These are phyloP conservation scores for Backusella liffmaniae DNA, from an alignment of 192 early-diverging fungal species.

Conservation along the genomic window DNA sequence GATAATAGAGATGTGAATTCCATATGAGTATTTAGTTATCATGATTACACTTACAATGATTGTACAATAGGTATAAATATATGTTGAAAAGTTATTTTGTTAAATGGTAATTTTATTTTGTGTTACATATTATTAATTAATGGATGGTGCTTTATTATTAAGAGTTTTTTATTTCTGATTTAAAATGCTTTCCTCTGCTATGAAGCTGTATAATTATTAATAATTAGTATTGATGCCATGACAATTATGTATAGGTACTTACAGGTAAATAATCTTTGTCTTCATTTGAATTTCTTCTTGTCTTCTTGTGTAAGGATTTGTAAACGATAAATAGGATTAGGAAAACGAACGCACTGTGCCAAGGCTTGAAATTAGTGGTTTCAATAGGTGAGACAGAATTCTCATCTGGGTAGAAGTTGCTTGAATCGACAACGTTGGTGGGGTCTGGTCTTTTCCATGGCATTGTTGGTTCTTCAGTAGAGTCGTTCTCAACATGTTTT, in stretches of 20 bases:
- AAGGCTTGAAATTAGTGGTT: background rate
- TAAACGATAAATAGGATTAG: background rate
- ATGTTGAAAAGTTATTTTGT: background rate
- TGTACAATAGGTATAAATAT: background rate
- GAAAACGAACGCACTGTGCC: background rate
- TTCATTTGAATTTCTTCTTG: background rate
- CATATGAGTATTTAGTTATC: background rate
- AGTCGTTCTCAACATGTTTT: background rate
- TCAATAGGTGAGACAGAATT: background rate
- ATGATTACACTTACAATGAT: background rate
- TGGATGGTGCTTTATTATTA: background rate
- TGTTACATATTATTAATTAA: background rate
- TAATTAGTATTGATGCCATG: background rate
- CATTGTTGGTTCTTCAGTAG: background rate
- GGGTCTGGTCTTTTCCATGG: background rate
- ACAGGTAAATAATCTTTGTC: background rate
- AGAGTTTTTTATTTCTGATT: background rate
- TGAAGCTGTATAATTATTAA: background rate
- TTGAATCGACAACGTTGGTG: background rate
- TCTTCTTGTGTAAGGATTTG: background rate
- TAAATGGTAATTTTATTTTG: conserved; percentile 4
- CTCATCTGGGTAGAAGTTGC: background rate
- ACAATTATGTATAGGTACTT: background rate
- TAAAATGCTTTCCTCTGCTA: background rate
- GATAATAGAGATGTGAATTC: background rate